Evolutionary conservation across 495 filamentous ascomycete genomes (phyloP), one percentile per base, ranked within the genome.

Genomic region (Aspergillus nidulans): DNA sequence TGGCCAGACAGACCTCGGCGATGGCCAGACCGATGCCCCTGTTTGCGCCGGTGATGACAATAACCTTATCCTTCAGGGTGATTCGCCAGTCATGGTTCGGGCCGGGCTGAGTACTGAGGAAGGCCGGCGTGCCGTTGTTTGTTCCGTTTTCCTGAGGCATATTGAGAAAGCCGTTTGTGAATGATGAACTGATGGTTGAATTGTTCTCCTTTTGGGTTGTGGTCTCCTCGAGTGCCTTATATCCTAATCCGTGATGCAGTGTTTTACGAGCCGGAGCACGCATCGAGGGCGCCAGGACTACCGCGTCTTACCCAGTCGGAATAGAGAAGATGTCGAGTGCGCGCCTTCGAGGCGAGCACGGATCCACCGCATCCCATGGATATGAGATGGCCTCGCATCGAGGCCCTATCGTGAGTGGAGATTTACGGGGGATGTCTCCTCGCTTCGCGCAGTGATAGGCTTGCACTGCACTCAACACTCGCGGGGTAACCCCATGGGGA

Each of bases 1-100:
- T 77, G 46, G 61, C 53, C 15, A 74, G 64, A 47, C 72, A 75
- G 50, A 64, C 68, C 53, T 73, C 72, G 21, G 70, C 70, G 49
- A 75, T 64, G 8, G 67, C 69, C 1, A 70, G 62, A 12, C 67
- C 71, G 42, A 73, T 73, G 6, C 72, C 68, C n/a, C 45, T 15
- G 45, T 48, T 48, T 19, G 45, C 45, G 26, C 45, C 45, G 12
- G 45, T 48, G 15, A 12, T 69, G 39, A 61, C 61, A 18, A 69
- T 64, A 7, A 64, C 51, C 30, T 69, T 69, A 39, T 52, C 51
- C 36, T 45, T 42, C 1, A 67, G 53, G 15, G 55, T 57, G 6
- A 67, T 50, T 38, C 60, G 56, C 23, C 34, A 40, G 13, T 49
- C 30, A 28, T 38, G 53, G 18, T 47, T 36, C 6, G 53, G 34